Conservation (phyloP, 805 yeast species). For the Candida verbasci region DNA sequence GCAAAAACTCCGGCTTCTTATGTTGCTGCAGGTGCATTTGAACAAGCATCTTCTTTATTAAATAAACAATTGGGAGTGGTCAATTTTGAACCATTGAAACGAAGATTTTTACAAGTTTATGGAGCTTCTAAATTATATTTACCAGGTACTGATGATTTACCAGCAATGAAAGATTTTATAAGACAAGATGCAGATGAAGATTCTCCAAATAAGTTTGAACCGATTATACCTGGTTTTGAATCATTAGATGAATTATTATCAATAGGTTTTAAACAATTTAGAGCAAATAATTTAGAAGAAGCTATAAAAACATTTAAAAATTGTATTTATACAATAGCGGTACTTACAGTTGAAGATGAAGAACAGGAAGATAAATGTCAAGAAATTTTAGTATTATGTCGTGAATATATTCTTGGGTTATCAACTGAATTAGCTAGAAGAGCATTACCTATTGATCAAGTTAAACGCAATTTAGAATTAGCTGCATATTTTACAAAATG, state of each 20-base stretch:
- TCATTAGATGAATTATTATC: constrained; percentile 55
- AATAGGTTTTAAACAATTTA: constrained; percentile 78
- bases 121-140: constrained; percentile 72
- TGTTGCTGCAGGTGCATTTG: constrained; percentile 95
- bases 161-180: constrained; percentile 64
- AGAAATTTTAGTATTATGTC: constrained; percentile 68
- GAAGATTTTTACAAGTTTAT: constrained; percentile 79
- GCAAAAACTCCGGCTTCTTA: constrained; percentile 88
- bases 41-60: constrained; percentile 89
- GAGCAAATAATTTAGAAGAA: constrained; percentile 73
- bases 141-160: constrained; percentile 69
- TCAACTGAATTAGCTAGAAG: constrained; percentile 91
- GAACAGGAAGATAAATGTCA: constrained; percentile 75
- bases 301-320: constrained; percentile 79
- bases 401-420: constrained; percentile 88
- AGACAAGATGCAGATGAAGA: constrained; percentile 62
- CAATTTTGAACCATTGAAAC: constrained; percentile 81
- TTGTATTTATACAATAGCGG: constrained; percentile 69
- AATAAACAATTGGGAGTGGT: constrained; percentile 85
- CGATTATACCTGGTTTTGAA: constrained; percentile 73
- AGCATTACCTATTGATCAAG: constrained; percentile 60
- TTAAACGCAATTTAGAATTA: constrained; percentile 84
- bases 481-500: constrained; percentile 95
- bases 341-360: constrained; percentile 64
- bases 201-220: constrained; percentile 44